Evolutionary conservation across 208 protist species (phyloP), one percentile per base, ranked within the genome.

Genomic region (Willaertia magna): DNA sequence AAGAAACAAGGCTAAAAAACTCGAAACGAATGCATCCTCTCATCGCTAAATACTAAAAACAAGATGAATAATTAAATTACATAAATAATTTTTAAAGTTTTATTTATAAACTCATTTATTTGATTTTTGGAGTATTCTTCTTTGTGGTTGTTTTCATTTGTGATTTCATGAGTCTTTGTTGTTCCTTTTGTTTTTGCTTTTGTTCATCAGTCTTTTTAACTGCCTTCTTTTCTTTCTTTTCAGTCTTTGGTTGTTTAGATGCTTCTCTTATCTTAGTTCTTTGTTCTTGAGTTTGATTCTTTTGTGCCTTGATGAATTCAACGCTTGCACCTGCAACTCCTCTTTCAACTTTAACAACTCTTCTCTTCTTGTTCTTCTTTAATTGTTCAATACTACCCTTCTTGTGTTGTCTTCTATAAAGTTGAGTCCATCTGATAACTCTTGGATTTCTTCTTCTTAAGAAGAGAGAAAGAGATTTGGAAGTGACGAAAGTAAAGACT

Each of bases 371-470:
- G 22, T n/a, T 55, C 43, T 76, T 86, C 34, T 79, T 83, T 7
- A 44, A 47, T 76, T 46, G 40, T 67, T 86, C 84, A 47, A 49
- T 55, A 16, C 1, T 39, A 34, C 84, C 84, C 55, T 86, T 86
- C 39, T 86, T 86, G 84, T 86, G 47, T 44, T 74, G 22, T 47
- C 55, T 59, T 47, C 84, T 42, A 40, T 86, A 86, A 49, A 86
- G 12, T 59, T n/a, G 9, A 34, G 84, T 76, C 84, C 84, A 86
- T 52, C n/a, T 51, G 30, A 86, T 48, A 34, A 47, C 76, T 47
- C 84, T 40, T 52, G 84, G 84, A 20, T 79, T 86, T 51, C 30
- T 46, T 76, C 52, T 46, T 42, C 2, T n/a, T 20, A 30, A 22
- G 52, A 67, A 86, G 22, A 44, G 61, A 30, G 16, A 9, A 4